Percentiles rank a stretch among this genome's conserved stretches.
Conservation (phyloP, 495 filamentous ascomycete genomes). For the Annulohypoxylon maeteangense region DNA sequence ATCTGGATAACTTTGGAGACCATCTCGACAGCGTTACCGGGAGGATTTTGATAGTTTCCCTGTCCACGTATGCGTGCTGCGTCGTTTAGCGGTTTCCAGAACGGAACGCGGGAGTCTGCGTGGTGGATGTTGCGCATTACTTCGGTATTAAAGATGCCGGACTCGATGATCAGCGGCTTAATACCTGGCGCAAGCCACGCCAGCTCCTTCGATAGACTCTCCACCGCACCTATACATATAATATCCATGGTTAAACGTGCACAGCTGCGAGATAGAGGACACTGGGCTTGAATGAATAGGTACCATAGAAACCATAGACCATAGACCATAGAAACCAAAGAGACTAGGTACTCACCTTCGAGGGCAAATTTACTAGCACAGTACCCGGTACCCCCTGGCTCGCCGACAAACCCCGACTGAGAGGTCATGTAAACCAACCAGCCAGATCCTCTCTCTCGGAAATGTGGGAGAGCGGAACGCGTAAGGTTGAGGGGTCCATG, state of each 20-base stretch:
- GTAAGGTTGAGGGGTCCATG: conserved; percentile 30
- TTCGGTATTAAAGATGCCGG: conserved; percentile 15
- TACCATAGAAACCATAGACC: no score
- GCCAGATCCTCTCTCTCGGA: conserved; percentile 25
- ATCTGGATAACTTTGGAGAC: conserved; percentile 23
- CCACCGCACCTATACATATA: conserved; percentile 1
- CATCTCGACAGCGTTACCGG: conserved; percentile 11
- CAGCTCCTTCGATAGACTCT: conserved; percentile 18
- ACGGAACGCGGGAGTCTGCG: conserved; percentile 1
- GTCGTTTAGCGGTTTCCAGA: conserved; percentile 20
- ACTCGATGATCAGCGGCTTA: conserved; percentile 25
- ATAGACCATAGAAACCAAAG: no score
- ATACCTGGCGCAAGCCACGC: conserved; percentile 28
- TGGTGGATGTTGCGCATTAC: conserved; percentile 16
- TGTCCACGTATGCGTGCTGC: background rate
- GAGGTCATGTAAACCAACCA: conserved; percentile 28
- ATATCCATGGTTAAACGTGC: background rate
- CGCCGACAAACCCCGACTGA: conserved; percentile 18
- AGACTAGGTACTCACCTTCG: conserved; percentile 18
- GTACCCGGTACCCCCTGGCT: conserved; percentile 23
- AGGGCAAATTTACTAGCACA: conserved; percentile 27
- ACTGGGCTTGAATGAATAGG: no score
- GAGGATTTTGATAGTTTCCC: conserved; percentile 14
- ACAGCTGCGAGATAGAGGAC: background rate
- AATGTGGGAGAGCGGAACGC: conserved; percentile 16